Base-by-base conservation (phyloP, 768 basidiomycete genomes). In the Lepiota venenata region DNA sequence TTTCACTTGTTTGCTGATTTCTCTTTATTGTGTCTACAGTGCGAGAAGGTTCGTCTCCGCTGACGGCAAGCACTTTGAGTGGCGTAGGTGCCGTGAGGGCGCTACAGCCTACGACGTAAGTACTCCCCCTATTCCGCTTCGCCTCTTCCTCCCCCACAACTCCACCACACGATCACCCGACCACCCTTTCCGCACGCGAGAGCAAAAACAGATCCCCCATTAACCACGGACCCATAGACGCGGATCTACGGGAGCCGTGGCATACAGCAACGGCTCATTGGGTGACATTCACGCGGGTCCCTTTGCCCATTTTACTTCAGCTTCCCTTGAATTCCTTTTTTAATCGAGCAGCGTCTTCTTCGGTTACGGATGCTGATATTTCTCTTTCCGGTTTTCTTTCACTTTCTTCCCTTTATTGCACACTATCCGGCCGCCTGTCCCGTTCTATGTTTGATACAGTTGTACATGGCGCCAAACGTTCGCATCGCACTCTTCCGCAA, bases 71-170 rank as follows among this genome's bases (percentile, higher is more conserved):
- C 74, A 70, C 47, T 87, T 82, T 57, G 87, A 88, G 68, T 89
- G 87, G 87, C 74, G 85, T 59, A 75, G 78, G 59, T 70, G 72
- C 59, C 65, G 66, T 42, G 74, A 78, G 42, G 71, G 72, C 54
- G 70, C 76, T 14, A 68, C 66, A 58, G 79, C 81, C 12, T 88
- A 88, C 65, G 83, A 88, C 67, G 87, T 87, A 69, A 65, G 79
- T 70, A 16, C 29, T 40, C 14, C 50, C 41, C 42, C 43, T 54
- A 32, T 32, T 32, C 32, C 32, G 8, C 32, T 32, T 32, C 32
- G 9, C 32, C 32, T 32, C 32, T 32, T 8, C 10, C n/a, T n/a
- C 32, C 32, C 32, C 32, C 32, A 25, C 25, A 32, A 32, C 10
- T 25, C 27, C 14, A 29, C 38, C 51, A 52, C 35, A 38, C 35